Base-by-base conservation (phyloP, 2,329 filamentous ascomycete species). In the Penicillium capsulatum region DNA sequence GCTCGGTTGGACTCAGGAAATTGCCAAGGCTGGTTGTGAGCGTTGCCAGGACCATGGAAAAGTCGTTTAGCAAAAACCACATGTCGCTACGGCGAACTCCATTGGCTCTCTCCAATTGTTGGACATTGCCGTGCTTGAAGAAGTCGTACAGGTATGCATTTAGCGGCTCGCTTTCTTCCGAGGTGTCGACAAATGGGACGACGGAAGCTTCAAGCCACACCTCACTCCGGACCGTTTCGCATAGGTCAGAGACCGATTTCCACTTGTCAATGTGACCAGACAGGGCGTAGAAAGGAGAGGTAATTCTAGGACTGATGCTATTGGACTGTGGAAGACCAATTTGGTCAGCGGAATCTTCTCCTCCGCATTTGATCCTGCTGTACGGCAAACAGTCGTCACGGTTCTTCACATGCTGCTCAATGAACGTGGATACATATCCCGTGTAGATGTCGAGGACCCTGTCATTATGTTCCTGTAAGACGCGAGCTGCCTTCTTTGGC, bases 171-270 rank as follows among this genome's bases (percentile, higher is more conserved):
- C 83, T 76, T 17, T 79, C 67, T 0, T 78, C 76, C 50, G 76
- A 76, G 8, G 86, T 64, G 4, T 73, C 72, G 3, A 89, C 71
- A 56, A 84, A 77, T 0, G 86, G 86, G 16, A 91, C 78, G 1
- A 83, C 80, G 0, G 81, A 75, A 54, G 86, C 76, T 53, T 91
- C 86, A 0, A 91, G 73, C 66, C 87, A 89, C 1, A 91, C 77
- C 1, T 79, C 84, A 5, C 71, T 71, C 17, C 86, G 78, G 6
- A 77, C 74, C 1, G 77, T 82, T 7, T 69, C 66, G 59, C 83
- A 86, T 1, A 91, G 72, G 34, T 89, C 83, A 13, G 75, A 70
- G 13, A 89, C 79, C 0, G 73, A 80, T 2, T 65, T 58, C 57
- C 87, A 89, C 0, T 73, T 54, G 53, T 89, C 84, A 1, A 66